Evolutionary conservation across 352 stramenopile genomes (phyloP).

Genomic region (Pseudoperonospora humuli): DNA sequence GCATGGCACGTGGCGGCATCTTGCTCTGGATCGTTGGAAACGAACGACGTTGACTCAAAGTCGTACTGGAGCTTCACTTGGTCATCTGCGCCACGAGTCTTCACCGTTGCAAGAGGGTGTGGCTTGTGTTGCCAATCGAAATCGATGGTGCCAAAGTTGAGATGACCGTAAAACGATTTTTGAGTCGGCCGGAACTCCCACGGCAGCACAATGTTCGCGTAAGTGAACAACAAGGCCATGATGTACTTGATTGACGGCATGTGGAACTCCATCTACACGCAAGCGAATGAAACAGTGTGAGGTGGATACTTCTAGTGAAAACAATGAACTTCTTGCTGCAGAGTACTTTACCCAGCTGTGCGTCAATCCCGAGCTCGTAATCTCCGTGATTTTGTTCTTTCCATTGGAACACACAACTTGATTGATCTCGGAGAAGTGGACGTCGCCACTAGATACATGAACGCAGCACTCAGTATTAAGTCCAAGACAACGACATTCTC

Average conservation of each 20-base stretch:
- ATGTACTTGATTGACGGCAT: constrained; percentile 41
- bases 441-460: constrained; percentile 65
- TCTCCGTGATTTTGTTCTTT: constrained; percentile 59
- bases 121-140: constrained; percentile 77
- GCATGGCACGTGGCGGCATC: constrained; percentile 43
- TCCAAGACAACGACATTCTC: neutral
- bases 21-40: constrained; percentile 32
- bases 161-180: constrained; percentile 71
- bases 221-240: constrained; percentile 58
- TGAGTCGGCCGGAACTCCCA: constrained; percentile 68
- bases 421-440: constrained; percentile 90
- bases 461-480: constrained; percentile 3
- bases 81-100: constrained; percentile 50
- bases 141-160: constrained; percentile 92
- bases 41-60: constrained; percentile 36
- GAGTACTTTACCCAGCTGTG: constrained; percentile 92
- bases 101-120: constrained; percentile 49
- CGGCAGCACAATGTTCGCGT: constrained; percentile 61
- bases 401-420: constrained; percentile 83
- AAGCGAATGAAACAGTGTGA: neutral
- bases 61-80: constrained; percentile 59
- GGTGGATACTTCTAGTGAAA: neutral
- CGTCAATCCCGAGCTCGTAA: constrained; percentile 91
- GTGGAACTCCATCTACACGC: constrained; percentile 64
- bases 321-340: no score